phyloP scores from a whole-genome alignment of 2,329 filamentous ascomycete species.

The Colletotrichum acutatum region DNA sequence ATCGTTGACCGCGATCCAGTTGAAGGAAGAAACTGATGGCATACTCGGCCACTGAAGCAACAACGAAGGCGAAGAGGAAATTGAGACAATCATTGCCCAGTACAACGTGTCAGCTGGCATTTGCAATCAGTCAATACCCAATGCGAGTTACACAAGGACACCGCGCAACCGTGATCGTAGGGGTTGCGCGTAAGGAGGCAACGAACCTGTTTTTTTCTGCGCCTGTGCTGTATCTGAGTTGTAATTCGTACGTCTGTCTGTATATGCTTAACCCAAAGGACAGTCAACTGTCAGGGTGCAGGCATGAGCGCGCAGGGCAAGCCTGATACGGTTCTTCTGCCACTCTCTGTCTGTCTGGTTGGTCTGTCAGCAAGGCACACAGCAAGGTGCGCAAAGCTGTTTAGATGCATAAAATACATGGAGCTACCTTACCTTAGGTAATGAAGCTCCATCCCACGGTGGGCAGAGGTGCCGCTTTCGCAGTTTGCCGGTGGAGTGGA shows the following conservation, averaged over 20 bases:
- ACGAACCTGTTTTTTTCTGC: not conserved
- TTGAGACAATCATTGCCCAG: not conserved
- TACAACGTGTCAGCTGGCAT: not conserved
- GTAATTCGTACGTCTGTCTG: not conserved
- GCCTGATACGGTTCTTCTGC: not conserved
- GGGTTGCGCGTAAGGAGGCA: not conserved
- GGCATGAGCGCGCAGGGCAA: not conserved
- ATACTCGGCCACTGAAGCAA: not conserved
- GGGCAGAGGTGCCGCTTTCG: not conserved
- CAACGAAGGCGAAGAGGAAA: not conserved
- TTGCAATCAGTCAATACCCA: not conserved
- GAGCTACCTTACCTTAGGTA: not conserved
- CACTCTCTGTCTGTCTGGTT: too few relatives aligned
- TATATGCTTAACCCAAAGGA: not conserved
- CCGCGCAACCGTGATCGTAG: not conserved
- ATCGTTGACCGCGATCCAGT: not conserved
- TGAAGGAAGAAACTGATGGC: not conserved
- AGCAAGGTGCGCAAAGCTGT: not conserved
- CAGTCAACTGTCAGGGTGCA: not conserved
- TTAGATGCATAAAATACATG: not conserved
- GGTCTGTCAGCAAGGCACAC: not conserved
- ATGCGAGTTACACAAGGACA: not conserved
- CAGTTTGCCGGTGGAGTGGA: constrained; percentile 5
- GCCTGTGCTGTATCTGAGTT: not conserved
- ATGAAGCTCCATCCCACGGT: constrained; percentile 3